These are phyloP conservation scores for Porogramme epimiltina DNA, from an alignment of 1,284 basidiomycete genomes.

Conservation along the genomic window DNA sequence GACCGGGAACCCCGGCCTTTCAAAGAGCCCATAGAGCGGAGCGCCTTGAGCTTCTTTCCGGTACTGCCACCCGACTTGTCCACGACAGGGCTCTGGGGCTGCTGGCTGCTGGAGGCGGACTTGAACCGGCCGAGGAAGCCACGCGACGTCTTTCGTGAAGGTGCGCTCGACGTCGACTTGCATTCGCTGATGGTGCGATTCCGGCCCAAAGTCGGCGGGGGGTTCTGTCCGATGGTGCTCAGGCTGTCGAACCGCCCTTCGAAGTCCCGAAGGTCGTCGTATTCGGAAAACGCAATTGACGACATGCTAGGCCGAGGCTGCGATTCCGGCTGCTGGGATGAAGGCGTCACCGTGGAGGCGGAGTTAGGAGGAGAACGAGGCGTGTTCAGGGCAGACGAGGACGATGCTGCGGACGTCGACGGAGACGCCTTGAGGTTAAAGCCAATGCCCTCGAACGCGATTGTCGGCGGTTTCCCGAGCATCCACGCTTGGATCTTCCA, in stretches of 20 bases:
- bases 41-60: constrained; percentile 64
- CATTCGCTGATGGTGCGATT: constrained; percentile 37
- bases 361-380: constrained; percentile 15
- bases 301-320: constrained; percentile 31
- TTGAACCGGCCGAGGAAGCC: constrained; percentile 67
- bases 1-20: constrained; percentile 54
- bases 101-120: constrained; percentile 35
- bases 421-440: constrained; percentile 47
- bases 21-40: constrained; percentile 80
- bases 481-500: constrained; percentile 97
- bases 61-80: constrained; percentile 38
- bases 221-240: constrained; percentile 61
- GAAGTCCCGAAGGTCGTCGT: constrained; percentile 82
- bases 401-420: constrained; percentile 13
- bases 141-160: constrained; percentile 61
- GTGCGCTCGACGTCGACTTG: constrained; percentile 28
- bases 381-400: constrained; percentile 11
- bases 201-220: constrained; percentile 18
- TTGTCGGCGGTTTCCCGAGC: constrained; percentile 89
- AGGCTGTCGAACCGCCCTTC: constrained; percentile 81
- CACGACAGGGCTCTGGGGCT: constrained; percentile 40
- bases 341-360: constrained; percentile 14
- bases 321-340: constrained; percentile 32
- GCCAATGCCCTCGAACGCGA: constrained; percentile 80
- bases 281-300: constrained; percentile 73